A percentile compares a stretch with the other conserved stretches of the same genome.
Evolutionary conservation across 2,329 filamentous ascomycete genomes (phyloP).

Genomic region (Beauveria sp.): DNA sequence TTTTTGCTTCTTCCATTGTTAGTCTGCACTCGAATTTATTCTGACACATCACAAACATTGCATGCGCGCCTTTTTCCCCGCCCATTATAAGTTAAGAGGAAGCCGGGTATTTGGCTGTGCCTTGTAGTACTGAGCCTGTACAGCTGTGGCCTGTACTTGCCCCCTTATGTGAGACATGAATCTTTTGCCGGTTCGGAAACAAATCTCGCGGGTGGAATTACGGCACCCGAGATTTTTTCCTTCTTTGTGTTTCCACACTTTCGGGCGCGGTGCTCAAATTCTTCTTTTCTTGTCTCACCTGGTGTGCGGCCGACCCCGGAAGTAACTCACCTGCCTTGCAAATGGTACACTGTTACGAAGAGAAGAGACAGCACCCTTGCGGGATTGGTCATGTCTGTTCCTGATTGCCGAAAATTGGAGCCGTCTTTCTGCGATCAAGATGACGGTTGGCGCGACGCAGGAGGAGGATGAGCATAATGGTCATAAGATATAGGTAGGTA

Average conservation of each 20-base stretch:
- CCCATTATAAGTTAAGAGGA: neutral
- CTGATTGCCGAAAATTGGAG: neutral
- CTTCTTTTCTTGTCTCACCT: neutral
- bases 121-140: neutral
- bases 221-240: neutral
- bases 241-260: neutral
- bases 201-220: neutral
- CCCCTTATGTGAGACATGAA: conserved; percentile 2
- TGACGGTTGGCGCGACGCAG: neutral
- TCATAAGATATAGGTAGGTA: conserved; percentile 1
- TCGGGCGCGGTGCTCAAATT: neutral
- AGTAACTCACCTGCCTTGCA: too few species aligned
- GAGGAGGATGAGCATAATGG: neutral
- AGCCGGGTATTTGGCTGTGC: neutral
- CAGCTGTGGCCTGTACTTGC: too few species aligned
- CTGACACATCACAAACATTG: conserved; percentile 7
- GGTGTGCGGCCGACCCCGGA: neutral
- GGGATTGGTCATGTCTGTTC: neutral
- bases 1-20: conserved; percentile 15
- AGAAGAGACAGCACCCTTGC: neutral
- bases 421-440: neutral
- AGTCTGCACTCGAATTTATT: conserved; percentile 11
- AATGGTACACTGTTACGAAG: neutral
- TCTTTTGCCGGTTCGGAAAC: neutral
- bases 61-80: neutral